Conservation (phyloP, 2,329 filamentous ascomycete genomes). For the Fusarium gaditjirri region DNA sequence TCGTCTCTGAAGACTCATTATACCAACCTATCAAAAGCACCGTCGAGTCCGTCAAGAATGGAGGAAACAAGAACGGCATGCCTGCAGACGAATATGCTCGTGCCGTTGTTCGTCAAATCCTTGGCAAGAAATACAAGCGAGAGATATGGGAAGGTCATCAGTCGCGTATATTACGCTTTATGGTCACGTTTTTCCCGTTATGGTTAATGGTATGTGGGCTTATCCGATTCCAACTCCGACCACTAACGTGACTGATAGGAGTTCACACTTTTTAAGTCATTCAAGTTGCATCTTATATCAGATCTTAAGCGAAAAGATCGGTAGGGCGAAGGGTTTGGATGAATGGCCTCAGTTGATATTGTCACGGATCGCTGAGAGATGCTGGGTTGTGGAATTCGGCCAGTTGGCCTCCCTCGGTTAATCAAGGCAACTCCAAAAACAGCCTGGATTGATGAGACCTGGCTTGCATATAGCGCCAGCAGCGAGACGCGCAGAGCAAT, state of each 20-base stretch:
- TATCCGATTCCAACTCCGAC: rapidly evolving
- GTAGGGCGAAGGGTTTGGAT: too few relatives aligned
- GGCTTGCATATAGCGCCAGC: too few relatives aligned
- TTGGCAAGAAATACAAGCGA: not conserved
- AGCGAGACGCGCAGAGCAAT: too few relatives aligned
- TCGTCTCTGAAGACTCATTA: not conserved
- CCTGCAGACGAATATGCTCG: not conserved
- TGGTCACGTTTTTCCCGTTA: not conserved
- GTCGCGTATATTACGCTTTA: not conserved
- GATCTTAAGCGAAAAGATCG: not conserved
- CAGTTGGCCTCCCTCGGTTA: too few relatives aligned
- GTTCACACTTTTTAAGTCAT: not conserved
- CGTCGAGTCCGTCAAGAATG: not conserved
- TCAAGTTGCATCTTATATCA: not conserved
- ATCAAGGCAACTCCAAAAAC: too few relatives aligned
- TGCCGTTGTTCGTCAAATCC: not conserved
- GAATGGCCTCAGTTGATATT: too few relatives aligned
- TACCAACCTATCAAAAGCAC: not conserved
- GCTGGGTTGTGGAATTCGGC: too few relatives aligned
- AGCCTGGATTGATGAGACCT: too few relatives aligned
- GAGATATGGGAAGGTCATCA: not conserved
- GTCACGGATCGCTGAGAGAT: too few relatives aligned
- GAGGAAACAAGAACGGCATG: not conserved
- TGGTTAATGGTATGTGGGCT: not conserved
- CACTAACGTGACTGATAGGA: rapidly evolving